These are phyloP conservation scores for Pleurotus tuoliensis DNA, from an alignment of 768 basidiomycete species.

Conservation along the genomic window DNA sequence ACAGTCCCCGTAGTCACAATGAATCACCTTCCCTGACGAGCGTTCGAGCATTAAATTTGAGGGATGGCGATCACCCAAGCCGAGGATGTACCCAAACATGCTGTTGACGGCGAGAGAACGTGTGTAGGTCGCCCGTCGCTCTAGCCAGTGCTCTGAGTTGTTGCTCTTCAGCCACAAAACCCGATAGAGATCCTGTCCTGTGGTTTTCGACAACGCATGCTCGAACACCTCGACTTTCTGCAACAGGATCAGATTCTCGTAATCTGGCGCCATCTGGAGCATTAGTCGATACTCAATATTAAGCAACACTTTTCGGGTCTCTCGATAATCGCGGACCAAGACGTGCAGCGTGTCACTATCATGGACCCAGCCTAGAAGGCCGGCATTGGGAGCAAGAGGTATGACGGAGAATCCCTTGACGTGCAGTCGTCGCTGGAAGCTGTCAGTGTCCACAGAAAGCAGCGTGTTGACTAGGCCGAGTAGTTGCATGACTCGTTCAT, in stretches of 20 bases:
- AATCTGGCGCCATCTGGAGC: constrained; percentile 99
- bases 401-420: constrained; percentile 94
- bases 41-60: constrained; percentile 92
- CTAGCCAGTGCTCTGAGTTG: constrained; percentile 97
- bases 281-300: constrained; percentile 98
- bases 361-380: constrained; percentile 92
- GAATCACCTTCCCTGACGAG: constrained; percentile 90
- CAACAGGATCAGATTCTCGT: constrained; percentile 87
- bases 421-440: constrained; percentile 93
- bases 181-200: constrained; percentile 94
- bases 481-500: constrained; percentile 99
- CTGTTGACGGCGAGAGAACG: constrained; percentile 96
- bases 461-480: constrained; percentile 96
- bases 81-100: constrained; percentile 98
- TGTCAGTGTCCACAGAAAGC: constrained; percentile 86
- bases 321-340: constrained; percentile 92
- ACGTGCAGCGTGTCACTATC: constrained; percentile 96
- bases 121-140: constrained; percentile 95
- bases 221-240: constrained; percentile 99
- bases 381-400: constrained; percentile 95
- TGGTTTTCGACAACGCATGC: constrained; percentile 96
- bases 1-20: constrained; percentile 97
- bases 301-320: constrained; percentile 91
- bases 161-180: constrained; percentile 94
- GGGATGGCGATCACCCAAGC: constrained; percentile 94